These are phyloP conservation scores for Solanum ahanhuiri DNA, from an alignment of 257 asterid genomes.

Conservation along the genomic window DNA sequence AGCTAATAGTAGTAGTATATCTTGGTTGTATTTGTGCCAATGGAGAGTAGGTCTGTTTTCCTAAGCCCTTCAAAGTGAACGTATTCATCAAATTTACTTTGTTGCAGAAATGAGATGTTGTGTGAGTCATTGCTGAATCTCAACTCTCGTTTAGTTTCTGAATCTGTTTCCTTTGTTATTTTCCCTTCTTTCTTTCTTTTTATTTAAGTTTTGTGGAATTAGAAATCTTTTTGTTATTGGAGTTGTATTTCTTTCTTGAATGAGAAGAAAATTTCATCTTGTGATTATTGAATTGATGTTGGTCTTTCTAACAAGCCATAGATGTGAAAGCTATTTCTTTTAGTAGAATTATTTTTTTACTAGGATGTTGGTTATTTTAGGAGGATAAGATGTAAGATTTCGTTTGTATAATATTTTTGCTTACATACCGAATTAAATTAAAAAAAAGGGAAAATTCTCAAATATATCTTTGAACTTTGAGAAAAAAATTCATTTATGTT, in stretches of 20 bases:
- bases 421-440: too few relatives aligned
- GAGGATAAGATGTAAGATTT: too few relatives aligned
- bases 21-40: not conserved
- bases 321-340: too few relatives aligned
- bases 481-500: too few relatives aligned
- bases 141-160: not conserved
- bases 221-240: not conserved
- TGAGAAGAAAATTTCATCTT: too few relatives aligned
- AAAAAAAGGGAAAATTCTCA: too few relatives aligned
- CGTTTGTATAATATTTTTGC: too few relatives aligned
- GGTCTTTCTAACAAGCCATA: not conserved
- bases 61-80: not conserved
- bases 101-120: not conserved
- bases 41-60: not conserved
- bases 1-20: not conserved
- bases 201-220: not conserved
- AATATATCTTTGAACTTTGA: not conserved
- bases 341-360: too few relatives aligned
- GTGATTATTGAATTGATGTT: not conserved
- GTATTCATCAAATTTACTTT: not conserved
- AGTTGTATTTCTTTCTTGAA: not conserved
- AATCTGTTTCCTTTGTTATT: not conserved
- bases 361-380: too few relatives aligned
- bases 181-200: not conserved
- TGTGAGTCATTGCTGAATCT: not conserved